Evolutionary conservation across 2,329 filamentous ascomycete genomes (phyloP).

Genomic region (Apiospora sp.): DNA sequence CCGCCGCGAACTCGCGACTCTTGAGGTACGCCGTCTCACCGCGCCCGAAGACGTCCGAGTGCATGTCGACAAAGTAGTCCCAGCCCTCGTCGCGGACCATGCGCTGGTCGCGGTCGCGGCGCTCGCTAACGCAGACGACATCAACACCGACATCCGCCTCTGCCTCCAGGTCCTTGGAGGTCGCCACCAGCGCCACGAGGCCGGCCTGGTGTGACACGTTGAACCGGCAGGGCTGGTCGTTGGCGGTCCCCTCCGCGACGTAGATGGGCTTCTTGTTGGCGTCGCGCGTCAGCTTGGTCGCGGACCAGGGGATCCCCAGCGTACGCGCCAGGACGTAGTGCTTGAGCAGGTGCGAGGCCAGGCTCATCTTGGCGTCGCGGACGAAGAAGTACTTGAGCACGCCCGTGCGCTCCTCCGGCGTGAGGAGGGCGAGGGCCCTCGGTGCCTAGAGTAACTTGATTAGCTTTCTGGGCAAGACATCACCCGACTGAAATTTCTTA

Average conservation of each 20-base stretch:
- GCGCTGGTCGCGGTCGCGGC: constrained; percentile 67
- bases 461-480: too few species aligned
- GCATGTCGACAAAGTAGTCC: constrained; percentile 73
- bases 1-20: constrained; percentile 34
- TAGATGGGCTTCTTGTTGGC: constrained; percentile 62
- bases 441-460: constrained; percentile 53
- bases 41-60: constrained; percentile 72
- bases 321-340: constrained; percentile 70
- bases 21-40: constrained; percentile 71
- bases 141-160: constrained; percentile 72
- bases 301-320: constrained; percentile 66
- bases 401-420: constrained; percentile 60
- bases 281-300: constrained; percentile 65
- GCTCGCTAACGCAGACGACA: constrained; percentile 78
- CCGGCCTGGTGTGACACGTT: constrained; percentile 84
- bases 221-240: constrained; percentile 63
- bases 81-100: constrained; percentile 66
- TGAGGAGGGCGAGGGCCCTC: constrained; percentile 61
- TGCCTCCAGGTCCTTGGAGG: constrained; percentile 38
- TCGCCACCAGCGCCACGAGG: constrained; percentile 71
- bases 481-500: too few species aligned
- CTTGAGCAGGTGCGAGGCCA: constrained; percentile 78
- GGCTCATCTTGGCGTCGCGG: constrained; percentile 76
- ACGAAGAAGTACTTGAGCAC: constrained; percentile 71
- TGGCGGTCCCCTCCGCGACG: constrained; percentile 41